These are phyloP conservation scores for Prunus mongolica DNA, from an alignment of 306 rosid species.

Conservation along the genomic window DNA sequence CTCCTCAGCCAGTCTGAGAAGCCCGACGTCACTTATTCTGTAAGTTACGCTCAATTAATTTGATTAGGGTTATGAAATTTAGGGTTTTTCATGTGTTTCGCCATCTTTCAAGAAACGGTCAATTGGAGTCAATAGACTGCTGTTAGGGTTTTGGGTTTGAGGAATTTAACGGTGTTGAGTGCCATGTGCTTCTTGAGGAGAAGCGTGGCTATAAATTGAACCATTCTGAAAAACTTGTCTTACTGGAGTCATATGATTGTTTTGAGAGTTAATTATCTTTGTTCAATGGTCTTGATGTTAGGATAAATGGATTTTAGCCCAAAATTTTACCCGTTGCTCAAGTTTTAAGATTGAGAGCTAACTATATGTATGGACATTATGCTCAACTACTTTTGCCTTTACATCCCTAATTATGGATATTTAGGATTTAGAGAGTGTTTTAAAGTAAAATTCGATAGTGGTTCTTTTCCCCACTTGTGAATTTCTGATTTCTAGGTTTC, in stretches of 20 bases:
- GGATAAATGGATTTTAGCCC: not conserved
- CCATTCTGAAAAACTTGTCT: not conserved
- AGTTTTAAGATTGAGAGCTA: not conserved
- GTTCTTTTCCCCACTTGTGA: no score
- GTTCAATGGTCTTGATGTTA: not conserved
- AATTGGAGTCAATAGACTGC: not conserved
- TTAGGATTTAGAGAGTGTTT: not conserved
- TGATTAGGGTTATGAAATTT: not conserved
- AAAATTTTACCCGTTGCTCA: not conserved
- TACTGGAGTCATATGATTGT: not conserved
- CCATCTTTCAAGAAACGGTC: not conserved
- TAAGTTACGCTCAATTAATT: conserved; percentile 24
- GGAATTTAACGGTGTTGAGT: not conserved
- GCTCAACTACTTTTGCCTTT: not conserved
- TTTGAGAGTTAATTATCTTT: not conserved
- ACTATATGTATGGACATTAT: not conserved
- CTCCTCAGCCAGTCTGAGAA: conserved; percentile 98
- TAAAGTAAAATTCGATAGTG: not conserved
- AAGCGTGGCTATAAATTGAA: not conserved
- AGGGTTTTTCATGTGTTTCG: not conserved
- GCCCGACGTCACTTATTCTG: conserved; percentile 94
- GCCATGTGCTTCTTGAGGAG: not conserved
- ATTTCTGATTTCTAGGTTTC: no score
- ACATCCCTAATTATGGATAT: not conserved
- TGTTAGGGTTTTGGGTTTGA: not conserved